Evolutionary conservation across 2,329 filamentous ascomycete species (phyloP).

Genomic region (Pyricularia sp.): DNA sequence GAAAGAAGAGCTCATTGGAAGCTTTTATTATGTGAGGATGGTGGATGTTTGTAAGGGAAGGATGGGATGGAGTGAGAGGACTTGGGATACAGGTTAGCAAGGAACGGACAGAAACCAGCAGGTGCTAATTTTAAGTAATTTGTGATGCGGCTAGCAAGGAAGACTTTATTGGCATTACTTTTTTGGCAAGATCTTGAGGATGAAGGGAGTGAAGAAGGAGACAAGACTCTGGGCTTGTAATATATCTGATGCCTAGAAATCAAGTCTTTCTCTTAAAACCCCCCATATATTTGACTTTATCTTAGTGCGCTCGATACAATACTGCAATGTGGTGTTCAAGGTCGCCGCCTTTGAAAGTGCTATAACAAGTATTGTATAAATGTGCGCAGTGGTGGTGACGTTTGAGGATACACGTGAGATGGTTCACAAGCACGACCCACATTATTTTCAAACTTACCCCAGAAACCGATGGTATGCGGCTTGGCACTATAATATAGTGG

Average conservation of each 20-base stretch:
- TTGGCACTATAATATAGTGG: background rate
- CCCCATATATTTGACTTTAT: background rate
- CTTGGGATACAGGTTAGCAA: background rate
- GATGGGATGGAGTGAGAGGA: background rate
- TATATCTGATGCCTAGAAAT: too few relatives aligned
- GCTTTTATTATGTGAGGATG: background rate
- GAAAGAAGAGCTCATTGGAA: background rate
- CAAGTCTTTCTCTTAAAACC: background rate
- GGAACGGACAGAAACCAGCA: too few relatives aligned
- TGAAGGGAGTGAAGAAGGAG: too few relatives aligned
- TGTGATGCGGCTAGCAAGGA: too few relatives aligned
- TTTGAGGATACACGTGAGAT: background rate
- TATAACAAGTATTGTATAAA: background rate
- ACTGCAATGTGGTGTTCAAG: background rate
- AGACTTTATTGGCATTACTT: too few relatives aligned
- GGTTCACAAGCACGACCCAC: background rate
- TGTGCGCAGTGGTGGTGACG: background rate
- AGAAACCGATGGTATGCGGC: background rate
- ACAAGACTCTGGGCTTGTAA: too few relatives aligned
- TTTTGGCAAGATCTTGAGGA: too few relatives aligned
- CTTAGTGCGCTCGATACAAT: background rate
- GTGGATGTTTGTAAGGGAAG: background rate
- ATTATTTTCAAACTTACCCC: background rate
- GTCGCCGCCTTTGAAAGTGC: background rate
- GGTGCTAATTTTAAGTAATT: too few relatives aligned